A percentile compares a stretch with the other conserved stretches of the same genome.
Evolutionary conservation across 495 filamentous ascomycete species (phyloP).

Genomic region (Achaetomiella virescens): DNA sequence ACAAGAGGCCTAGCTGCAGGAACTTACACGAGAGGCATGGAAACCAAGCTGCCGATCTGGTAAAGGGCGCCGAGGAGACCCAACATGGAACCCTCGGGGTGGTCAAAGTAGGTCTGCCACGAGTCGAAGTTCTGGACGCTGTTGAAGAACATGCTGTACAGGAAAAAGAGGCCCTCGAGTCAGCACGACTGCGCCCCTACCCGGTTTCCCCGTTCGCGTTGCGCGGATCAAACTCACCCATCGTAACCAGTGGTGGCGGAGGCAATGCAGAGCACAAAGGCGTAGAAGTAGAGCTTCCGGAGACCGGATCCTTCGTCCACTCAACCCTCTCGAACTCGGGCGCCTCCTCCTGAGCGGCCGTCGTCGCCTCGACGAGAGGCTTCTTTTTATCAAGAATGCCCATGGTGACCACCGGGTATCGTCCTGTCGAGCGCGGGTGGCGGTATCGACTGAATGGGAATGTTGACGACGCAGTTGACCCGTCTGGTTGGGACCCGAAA

Average conservation of each 20-base stretch:
- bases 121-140: conserved; percentile 46
- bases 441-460: conserved; percentile 6
- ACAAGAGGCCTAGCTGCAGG: background rate
- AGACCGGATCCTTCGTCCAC: conserved; percentile 55
- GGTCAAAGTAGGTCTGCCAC: conserved; percentile 45
- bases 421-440: conserved; percentile 5
- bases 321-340: conserved; percentile 53
- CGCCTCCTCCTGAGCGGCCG: conserved; percentile 44
- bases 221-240: conserved; percentile 33
- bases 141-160: conserved; percentile 49
- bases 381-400: conserved; percentile 34
- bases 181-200: background rate
- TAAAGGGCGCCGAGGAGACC: conserved; percentile 64
- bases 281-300: conserved; percentile 55
- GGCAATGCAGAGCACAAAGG: conserved; percentile 52
- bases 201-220: background rate
- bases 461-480: conserved; percentile 16
- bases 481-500: conserved; percentile 19
- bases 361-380: conserved; percentile 29
- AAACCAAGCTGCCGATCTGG: conserved; percentile 58
- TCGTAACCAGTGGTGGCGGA: conserved; percentile 65
- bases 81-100: conserved; percentile 47
- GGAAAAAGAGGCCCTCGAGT: conserved; percentile 10
- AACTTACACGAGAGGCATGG: conserved; percentile 58
- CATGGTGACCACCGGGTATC: conserved; percentile 21